These are phyloP conservation scores for Pseudozyma sp. DNA, from an alignment of 1,284 basidiomycete species.

Conservation along the genomic window DNA sequence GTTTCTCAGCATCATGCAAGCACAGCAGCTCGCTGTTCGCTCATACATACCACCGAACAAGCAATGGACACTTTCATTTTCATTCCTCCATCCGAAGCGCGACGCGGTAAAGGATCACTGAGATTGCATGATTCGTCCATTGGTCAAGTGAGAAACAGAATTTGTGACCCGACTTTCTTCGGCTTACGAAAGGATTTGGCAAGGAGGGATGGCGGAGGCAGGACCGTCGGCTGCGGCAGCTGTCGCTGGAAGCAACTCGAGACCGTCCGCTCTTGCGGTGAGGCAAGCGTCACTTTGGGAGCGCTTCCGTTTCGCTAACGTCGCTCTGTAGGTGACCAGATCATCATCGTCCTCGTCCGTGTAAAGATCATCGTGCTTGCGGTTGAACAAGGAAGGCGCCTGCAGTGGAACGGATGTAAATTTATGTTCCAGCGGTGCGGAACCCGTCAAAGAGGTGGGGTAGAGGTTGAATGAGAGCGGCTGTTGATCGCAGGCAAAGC, in stretches of 20 bases:
- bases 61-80: slow-evolving; percentile 9
- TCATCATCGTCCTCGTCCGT: slow-evolving; percentile 36
- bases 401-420: slow-evolving; percentile 18
- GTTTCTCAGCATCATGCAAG: background rate
- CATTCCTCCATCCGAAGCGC: too few species aligned
- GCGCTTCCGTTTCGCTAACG: slow-evolving; percentile 12
- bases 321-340: slow-evolving; percentile 18
- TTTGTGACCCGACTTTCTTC: too few species aligned
- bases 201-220: too few species aligned
- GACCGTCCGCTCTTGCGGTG: too few species aligned
- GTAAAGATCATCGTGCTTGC: slow-evolving; percentile 23
- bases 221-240: background rate
- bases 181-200: too few species aligned
- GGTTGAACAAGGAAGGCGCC: background rate
- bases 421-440: background rate
- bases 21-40: background rate
- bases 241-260: background rate
- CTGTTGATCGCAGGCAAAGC: background rate
- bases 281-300: background rate
- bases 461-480: background rate
- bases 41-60: background rate
- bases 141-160: too few species aligned
- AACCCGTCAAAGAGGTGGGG: background rate
- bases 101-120: too few species aligned
- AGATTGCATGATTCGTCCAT: too few species aligned